Evolutionary conservation across 371 early-diverging fungal species (phyloP).

Genomic region (Mortierella sp.): DNA sequence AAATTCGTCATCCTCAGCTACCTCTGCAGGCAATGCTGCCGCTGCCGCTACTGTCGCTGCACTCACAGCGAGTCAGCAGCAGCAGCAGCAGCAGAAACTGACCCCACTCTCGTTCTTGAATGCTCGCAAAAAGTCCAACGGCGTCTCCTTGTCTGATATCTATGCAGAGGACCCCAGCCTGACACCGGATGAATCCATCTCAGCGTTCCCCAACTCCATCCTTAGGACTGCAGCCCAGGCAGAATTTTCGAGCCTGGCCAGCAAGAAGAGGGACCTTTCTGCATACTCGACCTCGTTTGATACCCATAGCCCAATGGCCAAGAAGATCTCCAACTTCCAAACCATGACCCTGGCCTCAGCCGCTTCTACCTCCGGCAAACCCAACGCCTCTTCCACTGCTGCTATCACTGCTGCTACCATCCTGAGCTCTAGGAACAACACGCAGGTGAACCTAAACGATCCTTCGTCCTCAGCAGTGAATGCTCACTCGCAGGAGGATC

Average conservation of each 20-base stretch:
- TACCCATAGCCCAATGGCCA: conserved; percentile 50
- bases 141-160: conserved; percentile 46
- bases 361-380: conserved; percentile 1
- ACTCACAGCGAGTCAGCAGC: conserved; percentile 31
- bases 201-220: conserved; percentile 50
- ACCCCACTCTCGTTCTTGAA: conserved; percentile 48
- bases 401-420: not conserved
- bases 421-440: not conserved
- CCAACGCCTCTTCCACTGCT: not conserved
- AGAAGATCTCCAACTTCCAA: conserved; percentile 42
- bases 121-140: conserved; percentile 33
- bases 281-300: conserved; percentile 52
- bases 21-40: conserved; percentile 28
- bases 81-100: conserved; percentile 34
- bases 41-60: conserved; percentile 50
- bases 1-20: conserved; percentile 1
- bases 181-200: conserved; percentile 22
- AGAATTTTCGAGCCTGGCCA: conserved; percentile 31
- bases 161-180: conserved; percentile 35
- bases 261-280: conserved; percentile 51
- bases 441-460: conserved; percentile 4
- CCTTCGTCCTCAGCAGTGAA: not conserved
- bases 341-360: conserved; percentile 29
- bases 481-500: conserved; percentile 32
- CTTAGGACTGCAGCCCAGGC: conserved; percentile 35